A percentile compares a stretch with the other conserved stretches of the same genome.
Conservation (phyloP, 2,329 filamentous ascomycete species). For the Moelleriella libera region DNA sequence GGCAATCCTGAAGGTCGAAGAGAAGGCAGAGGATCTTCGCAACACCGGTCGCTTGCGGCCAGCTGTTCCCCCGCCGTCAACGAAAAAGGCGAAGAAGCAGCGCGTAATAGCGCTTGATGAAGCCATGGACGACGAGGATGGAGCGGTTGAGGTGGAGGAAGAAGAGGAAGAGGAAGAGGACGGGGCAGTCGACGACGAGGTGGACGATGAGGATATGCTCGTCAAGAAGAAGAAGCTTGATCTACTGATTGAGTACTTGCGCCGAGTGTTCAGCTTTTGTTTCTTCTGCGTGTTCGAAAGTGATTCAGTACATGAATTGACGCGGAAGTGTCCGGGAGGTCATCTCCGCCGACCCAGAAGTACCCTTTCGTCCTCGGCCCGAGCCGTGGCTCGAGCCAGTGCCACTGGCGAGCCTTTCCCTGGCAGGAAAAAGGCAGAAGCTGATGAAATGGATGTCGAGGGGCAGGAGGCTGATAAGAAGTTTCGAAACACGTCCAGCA, state of each 20-base stretch:
- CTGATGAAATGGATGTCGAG: constrained; percentile 42
- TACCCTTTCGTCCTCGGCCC: constrained; percentile 70
- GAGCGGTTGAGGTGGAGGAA: constrained; percentile 46
- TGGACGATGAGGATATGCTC: constrained; percentile 79
- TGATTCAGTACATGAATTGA: constrained; percentile 91
- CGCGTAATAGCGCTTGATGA: constrained; percentile 46
- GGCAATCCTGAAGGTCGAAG: constrained; percentile 67
- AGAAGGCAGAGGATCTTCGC: constrained; percentile 70
- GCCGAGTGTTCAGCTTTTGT: constrained; percentile 95
- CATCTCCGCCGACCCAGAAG: constrained; percentile 84
- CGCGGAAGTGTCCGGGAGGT: constrained; percentile 91
- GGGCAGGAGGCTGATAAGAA: constrained; percentile 49
- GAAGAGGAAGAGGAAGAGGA: constrained; percentile 74
- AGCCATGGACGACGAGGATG: constrained; percentile 49
- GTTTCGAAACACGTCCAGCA: constrained; percentile 52
- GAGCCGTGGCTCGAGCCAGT: constrained; percentile 74
- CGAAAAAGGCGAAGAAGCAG: constrained; percentile 47
- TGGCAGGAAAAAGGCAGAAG: constrained; percentile 59
- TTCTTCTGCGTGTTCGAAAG: constrained; percentile 99
- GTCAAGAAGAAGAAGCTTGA: constrained; percentile 96
- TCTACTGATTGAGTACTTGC: constrained; percentile 88
- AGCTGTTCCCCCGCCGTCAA: constrained; percentile 32
- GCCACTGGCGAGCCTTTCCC: constrained; percentile 74
- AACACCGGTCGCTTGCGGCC: constrained; percentile 66
- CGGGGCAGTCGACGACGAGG: constrained; percentile 68